Percentiles rank a stretch among this genome's conserved stretches.
These are phyloP conservation scores for Bipolaris bicolor DNA, from an alignment of 2,329 filamentous ascomycete genomes.

Conservation along the genomic window DNA sequence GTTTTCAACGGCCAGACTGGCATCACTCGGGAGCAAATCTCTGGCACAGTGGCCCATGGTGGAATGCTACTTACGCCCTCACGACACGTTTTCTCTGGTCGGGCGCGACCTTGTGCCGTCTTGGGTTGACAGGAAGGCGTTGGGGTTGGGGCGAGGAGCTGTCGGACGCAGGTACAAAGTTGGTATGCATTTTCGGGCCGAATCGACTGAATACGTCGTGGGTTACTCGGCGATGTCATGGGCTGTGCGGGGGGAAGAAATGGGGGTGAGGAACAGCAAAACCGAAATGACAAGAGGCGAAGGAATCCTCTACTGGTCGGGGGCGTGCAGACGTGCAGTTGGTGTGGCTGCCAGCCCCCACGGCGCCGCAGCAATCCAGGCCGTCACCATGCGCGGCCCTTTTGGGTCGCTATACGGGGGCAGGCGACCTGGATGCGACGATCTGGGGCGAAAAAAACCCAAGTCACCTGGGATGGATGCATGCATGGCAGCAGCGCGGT, in stretches of 20 bases:
- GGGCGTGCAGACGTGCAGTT: constrained; percentile 5
- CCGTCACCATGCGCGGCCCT: not conserved
- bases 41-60: not conserved
- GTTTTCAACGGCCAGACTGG: not conserved
- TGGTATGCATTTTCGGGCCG: constrained; percentile 20
- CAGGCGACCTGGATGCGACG: not conserved
- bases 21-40: not conserved
- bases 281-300: constrained; percentile 9
- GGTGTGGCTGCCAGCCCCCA: constrained; percentile 10
- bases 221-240: constrained; percentile 9
- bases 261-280: constrained; percentile 9
- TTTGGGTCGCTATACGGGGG: not conserved
- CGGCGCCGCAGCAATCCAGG: constrained; percentile 2
- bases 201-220: constrained; percentile 12
- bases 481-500: not conserved
- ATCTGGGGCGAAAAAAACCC: too few species aligned
- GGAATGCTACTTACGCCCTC: constrained; percentile 27
- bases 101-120: constrained; percentile 32
- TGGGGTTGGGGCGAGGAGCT: constrained; percentile 20
- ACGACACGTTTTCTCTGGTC: constrained; percentile 31
- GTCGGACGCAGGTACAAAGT: constrained; percentile 13
- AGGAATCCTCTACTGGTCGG: not conserved
- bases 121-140: constrained; percentile 32
- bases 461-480: not conserved
- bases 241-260: constrained; percentile 7